Evolutionary conservation across 106 monocot genomes (phyloP).

Genomic region (Allium sativum): DNA sequence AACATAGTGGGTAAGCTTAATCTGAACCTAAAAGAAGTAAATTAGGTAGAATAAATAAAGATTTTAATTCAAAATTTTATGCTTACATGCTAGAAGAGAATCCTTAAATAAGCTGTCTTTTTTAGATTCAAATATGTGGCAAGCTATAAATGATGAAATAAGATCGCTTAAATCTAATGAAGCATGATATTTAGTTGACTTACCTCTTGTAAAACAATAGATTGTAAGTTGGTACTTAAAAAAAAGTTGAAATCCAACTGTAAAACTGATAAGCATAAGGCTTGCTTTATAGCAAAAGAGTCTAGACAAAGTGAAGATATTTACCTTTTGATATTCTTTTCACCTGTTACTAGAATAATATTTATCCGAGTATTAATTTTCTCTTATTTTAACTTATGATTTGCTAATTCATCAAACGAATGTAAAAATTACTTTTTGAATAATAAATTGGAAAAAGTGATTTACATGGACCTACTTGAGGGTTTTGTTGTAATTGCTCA

Average conservation of each 20-base stretch:
- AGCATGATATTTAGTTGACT: not conserved
- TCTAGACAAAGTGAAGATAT: not conserved
- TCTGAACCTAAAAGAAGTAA: too few species aligned
- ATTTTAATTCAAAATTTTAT: not conserved
- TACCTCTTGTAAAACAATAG: not conserved
- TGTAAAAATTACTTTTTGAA: conserved; percentile 3
- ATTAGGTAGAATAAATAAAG: not conserved
- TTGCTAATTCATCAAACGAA: not conserved
- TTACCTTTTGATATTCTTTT: not conserved
- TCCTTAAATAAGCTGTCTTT: not conserved
- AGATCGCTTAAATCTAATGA: not conserved
- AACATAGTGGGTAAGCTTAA: too few species aligned
- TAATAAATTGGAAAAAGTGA: not conserved
- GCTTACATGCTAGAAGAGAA: not conserved
- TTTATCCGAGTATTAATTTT: not conserved
- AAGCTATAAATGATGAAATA: conserved; percentile 2
- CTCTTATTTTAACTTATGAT: not conserved
- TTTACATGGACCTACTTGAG: not conserved
- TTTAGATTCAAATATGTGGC: not conserved
- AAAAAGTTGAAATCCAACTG: not conserved
- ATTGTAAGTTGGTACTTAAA: not conserved
- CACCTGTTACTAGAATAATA: not conserved
- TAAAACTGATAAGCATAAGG: not conserved
- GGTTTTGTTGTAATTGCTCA: not conserved
- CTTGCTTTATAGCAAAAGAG: not conserved